Evolutionary conservation across 2,329 filamentous ascomycete genomes (phyloP), one percentile per base, ranked within the genome.

Genomic region (Fusarium acutatum): DNA sequence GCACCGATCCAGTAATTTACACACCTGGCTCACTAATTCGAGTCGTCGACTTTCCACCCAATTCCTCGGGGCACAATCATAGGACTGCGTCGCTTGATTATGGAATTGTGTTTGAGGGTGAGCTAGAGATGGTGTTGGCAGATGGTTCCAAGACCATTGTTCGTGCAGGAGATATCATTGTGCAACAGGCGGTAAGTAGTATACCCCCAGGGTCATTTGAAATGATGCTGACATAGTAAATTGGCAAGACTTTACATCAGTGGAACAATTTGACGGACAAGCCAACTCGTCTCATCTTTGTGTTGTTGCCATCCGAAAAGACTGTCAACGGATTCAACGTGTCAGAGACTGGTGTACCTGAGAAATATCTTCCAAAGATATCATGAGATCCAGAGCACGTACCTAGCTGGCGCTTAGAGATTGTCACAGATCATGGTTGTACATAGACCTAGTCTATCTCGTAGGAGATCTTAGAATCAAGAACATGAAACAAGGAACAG

Each of bases 341-440:
- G 1, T 24, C 57, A 12, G 57, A 60, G 22, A 26, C 26, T 26
- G 57, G 57, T 3, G 57, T 60, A 1, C 57, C 57, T 11, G 57
- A 60, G n/a, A 41, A 40, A 18, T 60, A 60, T 52, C 57, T 60
- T 5, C 57, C 57, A 2, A 40, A 22, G 2, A 14, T 20, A 4
- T 24, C 22, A 50, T 50, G 22, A 41, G 13, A 41, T 9, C 7
- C 14, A 7, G 7, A 13, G 15, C 15, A n/a, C 32, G 22, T 15
- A 49, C 7, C 1, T 24, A 18, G 5, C 15, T 32, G 3, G 5
- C 8, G 15, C 0, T 17, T 6, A 1, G 0, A 8, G 8, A 7
- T 6, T 49, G 10, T 5, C 18, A 24, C 7, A n/a, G 28, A 32
- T 4, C 1, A 20, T 30, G 6, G 13, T 30, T 14, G 1, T 6